These are phyloP conservation scores for Rosa rugosa DNA, from an alignment of 306 rosid genomes.

Conservation along the genomic window DNA sequence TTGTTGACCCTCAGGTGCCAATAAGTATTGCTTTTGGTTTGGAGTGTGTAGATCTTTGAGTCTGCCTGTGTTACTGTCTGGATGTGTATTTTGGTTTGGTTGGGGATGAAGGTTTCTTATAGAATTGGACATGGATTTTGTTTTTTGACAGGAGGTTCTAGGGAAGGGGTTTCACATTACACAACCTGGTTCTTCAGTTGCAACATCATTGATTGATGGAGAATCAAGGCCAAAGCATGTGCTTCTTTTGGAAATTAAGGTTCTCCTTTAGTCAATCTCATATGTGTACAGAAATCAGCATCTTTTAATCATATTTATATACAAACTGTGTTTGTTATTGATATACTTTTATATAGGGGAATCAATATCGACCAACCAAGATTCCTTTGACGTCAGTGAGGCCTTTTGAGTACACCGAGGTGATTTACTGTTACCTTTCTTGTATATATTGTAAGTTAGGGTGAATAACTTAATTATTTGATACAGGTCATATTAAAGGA, in stretches of 20 bases:
- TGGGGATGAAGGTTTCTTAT: conserved; percentile 8
- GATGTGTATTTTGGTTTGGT: background rate
- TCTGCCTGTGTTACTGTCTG: background rate
- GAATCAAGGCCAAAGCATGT: conserved; percentile 98
- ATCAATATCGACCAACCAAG: conserved; percentile 96
- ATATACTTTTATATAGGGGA: conserved; percentile 58
- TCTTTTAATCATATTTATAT: conserved; percentile 7
- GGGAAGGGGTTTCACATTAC: conserved; percentile 99
- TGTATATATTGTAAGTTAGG: conserved; percentile 6
- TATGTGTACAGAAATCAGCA: conserved; percentile 20
- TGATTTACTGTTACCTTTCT: conserved; percentile 28
- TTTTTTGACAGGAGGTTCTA: conserved; percentile 79
- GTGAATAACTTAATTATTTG: conserved; percentile 32
- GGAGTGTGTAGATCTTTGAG: background rate
- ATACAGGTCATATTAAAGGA: conserved; percentile 81
- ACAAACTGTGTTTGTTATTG: conserved; percentile 19
- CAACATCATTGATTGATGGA: conserved; percentile 97
- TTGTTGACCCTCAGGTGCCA: conserved; percentile 88
- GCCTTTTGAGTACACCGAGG: conserved; percentile 95
- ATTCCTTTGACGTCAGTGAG: conserved; percentile 90
- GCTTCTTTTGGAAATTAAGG: conserved; percentile 96
- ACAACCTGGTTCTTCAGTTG: conserved; percentile 99
- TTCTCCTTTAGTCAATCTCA: conserved; percentile 31
- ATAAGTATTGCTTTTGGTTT: background rate
- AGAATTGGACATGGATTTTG: conserved; percentile 27